Evolutionary conservation across 768 basidiomycete species (phyloP).

Genomic region (Trametes elegans): DNA sequence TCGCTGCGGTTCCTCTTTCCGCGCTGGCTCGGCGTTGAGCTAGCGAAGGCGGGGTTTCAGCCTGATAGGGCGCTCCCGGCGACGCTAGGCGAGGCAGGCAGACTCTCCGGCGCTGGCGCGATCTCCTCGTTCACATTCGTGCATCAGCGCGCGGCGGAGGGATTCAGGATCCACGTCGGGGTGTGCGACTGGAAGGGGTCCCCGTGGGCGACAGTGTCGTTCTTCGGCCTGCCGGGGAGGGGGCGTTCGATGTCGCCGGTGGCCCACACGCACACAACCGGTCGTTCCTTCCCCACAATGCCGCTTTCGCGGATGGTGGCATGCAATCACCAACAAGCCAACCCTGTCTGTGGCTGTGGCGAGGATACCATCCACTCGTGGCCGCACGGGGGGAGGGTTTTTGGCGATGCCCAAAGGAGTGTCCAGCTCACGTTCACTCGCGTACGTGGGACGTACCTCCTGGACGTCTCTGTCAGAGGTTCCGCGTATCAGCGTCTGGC

Average conservation of each 20-base stretch:
- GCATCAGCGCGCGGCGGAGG: neutral
- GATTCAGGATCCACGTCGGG: conserved; percentile 9
- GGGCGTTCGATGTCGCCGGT: too few species aligned
- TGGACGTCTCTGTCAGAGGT: conserved; percentile 8
- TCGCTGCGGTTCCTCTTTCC: conserved; percentile 10
- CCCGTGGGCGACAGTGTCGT: conserved; percentile 9
- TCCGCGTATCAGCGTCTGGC: neutral
- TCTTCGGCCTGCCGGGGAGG: too few species aligned
- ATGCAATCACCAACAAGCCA: too few species aligned
- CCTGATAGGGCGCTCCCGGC: neutral
- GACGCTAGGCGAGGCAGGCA: neutral
- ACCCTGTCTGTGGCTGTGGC: neutral
- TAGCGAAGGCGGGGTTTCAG: conserved; percentile 7
- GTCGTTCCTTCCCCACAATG: too few species aligned
- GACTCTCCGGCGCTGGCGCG: neutral
- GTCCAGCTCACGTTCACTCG: conserved; percentile 18
- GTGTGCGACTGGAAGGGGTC: neutral
- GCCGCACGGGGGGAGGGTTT: conserved; percentile 1
- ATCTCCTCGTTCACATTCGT: conserved; percentile 1
- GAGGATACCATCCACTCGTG: neutral
- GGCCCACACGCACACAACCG: too few species aligned
- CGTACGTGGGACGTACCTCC: neutral
- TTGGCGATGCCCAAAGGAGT: conserved; percentile 8
- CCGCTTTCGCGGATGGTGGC: too few species aligned
- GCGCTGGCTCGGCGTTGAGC: conserved; percentile 12